Evolutionary conservation across 352 stramenopile species (phyloP).

Genomic region (Elongisporangium anandrum): DNA sequence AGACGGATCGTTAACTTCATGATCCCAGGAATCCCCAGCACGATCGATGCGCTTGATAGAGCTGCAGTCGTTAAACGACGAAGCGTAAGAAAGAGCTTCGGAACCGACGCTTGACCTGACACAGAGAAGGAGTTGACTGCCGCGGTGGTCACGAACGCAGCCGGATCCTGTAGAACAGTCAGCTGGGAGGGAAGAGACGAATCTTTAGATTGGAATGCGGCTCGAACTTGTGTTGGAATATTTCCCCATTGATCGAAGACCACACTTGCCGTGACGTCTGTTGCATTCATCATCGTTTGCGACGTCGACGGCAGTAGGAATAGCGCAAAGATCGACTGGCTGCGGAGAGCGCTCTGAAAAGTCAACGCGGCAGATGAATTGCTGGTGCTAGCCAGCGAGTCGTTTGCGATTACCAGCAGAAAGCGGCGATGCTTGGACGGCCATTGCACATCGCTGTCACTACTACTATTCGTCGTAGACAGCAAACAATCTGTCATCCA

Average conservation of each 20-base stretch:
- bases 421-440: slow-evolving; percentile 17
- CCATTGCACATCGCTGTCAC: slow-evolving; percentile 23
- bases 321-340: slow-evolving; percentile 26
- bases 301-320: slow-evolving; percentile 17
- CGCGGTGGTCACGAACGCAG: slow-evolving; percentile 12
- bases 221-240: too few species aligned
- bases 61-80: slow-evolving; percentile 10
- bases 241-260: too few species aligned
- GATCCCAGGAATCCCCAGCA: slow-evolving; percentile 24
- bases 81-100: slow-evolving; percentile 22
- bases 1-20: slow-evolving; percentile 20
- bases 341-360: slow-evolving; percentile 7
- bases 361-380: slow-evolving; percentile 10
- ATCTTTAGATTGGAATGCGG: too few species aligned
- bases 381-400: slow-evolving; percentile 9
- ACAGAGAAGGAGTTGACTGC: slow-evolving; percentile 18
- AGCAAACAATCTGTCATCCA: slow-evolving; percentile 11
- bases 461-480: slow-evolving; percentile 1
- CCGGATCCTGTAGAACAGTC: too few species aligned
- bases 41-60: slow-evolving; percentile 8
- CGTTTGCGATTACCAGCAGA: slow-evolving; percentile 10
- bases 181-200: too few species aligned
- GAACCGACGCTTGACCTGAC: slow-evolving; percentile 18
- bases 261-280: too few species aligned
- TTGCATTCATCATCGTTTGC: too few species aligned